Evolutionary conservation across 768 basidiomycete species (phyloP), one percentile per base, ranked within the genome.

Genomic region (Antrodiella citrinella): DNA sequence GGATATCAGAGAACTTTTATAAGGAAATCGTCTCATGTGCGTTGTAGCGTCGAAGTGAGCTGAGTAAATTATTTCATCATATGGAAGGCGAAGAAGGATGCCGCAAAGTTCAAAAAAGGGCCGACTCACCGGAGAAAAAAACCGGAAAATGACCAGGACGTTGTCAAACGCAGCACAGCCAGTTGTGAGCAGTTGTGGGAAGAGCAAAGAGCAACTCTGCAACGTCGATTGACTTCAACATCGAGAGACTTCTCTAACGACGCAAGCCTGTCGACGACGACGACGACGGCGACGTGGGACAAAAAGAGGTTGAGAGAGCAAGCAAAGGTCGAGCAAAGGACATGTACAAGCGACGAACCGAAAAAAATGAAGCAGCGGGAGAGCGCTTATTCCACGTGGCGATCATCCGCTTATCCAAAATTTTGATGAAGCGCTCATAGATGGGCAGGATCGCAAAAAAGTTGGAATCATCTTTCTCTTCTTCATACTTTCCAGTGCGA

Each of bases 361-460:
- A 7, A 15, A 35, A 15, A 35, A 15, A 7, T 35, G 30, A 15
- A 35, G 30, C 7, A 35, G 30, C 30, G 30, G 30, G 15, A 15
- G 15, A 35, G 30, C 30, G 30, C 15, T 15, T 35, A 35, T 21
- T 45, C 22, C 54, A 52, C 54, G 54, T 52, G 48, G 54, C 45
- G 21, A 44, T 51, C 26, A 55, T 35, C 15, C 30, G 55, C 53
- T 55, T 56, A 51, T 53, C 58, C 60, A 59, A 61, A 61, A 56
- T 56, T 61, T 61, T 61, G 60, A 42, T 44, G 18, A 48, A 47
- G 54, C 54, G 45, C 41, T n/a, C n/a, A n/a, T n/a, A n/a, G n/a
- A n/a, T n/a, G n/a, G n/a, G n/a, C n/a, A 35, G 7, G 30, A 35
- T 35, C 30, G n/a, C n/a, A n/a, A 35, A 35, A 35, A 39, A 13